Base-by-base conservation (phyloP, 495 filamentous ascomycete species). In the Penicillium turbatum region DNA sequence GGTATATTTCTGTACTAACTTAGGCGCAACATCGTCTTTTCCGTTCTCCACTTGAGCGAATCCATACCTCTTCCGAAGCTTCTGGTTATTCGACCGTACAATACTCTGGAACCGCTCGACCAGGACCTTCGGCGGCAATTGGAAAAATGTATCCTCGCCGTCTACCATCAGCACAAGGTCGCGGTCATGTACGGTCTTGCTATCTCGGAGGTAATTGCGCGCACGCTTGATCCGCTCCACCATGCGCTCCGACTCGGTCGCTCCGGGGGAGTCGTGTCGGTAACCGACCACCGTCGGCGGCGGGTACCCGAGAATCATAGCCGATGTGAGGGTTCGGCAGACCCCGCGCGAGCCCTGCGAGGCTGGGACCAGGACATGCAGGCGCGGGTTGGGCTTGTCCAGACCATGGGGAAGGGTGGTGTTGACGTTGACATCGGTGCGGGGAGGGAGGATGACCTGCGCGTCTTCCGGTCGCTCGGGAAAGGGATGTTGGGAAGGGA, bases 161-260 rank as follows among this genome's bases (percentile, higher is more conserved):
- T 85, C 82, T 0, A 82, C 72, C 35, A 86, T 63, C 51, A 88
- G 60, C 0, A 86, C 77, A 40, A 88, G 57, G 65, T 87, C 85
- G n/a, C 79, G 67, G 42, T 82, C 79, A 29, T 72, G 68, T 21
- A 81, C 67, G 37, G 74, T 63, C 38, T 74, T 69, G 24, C 66
- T 71, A 30, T 76, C 70, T 16, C 66, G 72, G 26, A 88, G 65
- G 57, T 79, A 86, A 13, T 80, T 68, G 47, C 76, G 70, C 24
- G 80, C 72, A 16, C 77, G 75, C 3, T 63, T 63, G n/a, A 84
- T 72, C 52, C 74, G 78, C 29, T 72, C 67, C 43, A 74, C 71
- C 60, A 67, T 66, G 46, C 49, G 60, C 56, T 72, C 68, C 34
- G 68, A 60, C 31, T 67, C 63, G 6, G 66, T 69, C 19, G 62